Conservation (phyloP, 1,284 basidiomycete species). For the Caloboletus firmus region DNA sequence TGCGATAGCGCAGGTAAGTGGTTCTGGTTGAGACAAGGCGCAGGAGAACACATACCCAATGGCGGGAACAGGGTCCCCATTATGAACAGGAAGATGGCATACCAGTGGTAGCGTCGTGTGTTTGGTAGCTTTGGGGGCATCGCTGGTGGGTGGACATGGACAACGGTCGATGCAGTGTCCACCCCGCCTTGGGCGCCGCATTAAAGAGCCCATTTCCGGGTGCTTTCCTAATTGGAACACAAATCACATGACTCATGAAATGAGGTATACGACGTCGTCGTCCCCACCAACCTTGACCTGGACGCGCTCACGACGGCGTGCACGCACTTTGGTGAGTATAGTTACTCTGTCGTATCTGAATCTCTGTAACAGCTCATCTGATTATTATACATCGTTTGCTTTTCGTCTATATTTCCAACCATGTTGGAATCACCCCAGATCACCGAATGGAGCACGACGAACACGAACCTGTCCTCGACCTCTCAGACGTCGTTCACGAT, state of each 20-base stretch:
- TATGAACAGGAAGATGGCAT: constrained; percentile 79
- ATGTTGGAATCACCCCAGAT: constrained; percentile 10
- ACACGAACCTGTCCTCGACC: constrained; percentile 61
- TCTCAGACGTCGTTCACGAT: constrained; percentile 79
- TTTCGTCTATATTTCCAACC: not conserved
- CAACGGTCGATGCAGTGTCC: constrained; percentile 1
- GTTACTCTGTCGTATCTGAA: not conserved
- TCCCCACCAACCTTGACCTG: constrained; percentile 19
- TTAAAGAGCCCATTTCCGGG: constrained; percentile 2
- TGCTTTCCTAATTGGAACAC: constrained; percentile 5
- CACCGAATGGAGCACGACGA: constrained; percentile 58
- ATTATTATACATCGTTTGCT: not conserved
- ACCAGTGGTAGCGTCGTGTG: constrained; percentile 79
- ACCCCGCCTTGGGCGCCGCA: not conserved
- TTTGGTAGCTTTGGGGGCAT: constrained; percentile 63
- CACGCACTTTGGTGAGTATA: constrained; percentile 23
- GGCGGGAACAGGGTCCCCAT: constrained; percentile 84
- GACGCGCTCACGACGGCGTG: constrained; percentile 26
- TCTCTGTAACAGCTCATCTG: not conserved
- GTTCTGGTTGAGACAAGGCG: not conserved
- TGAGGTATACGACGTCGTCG: constrained; percentile 32
- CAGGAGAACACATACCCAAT: constrained; percentile 59
- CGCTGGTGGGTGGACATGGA: constrained; percentile 15
- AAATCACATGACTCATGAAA: constrained; percentile 31
- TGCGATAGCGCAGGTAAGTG: constrained; percentile 4